These are phyloP conservation scores for Styphnolobium japonicum DNA, from an alignment of 306 rosid species.

Conservation along the genomic window DNA sequence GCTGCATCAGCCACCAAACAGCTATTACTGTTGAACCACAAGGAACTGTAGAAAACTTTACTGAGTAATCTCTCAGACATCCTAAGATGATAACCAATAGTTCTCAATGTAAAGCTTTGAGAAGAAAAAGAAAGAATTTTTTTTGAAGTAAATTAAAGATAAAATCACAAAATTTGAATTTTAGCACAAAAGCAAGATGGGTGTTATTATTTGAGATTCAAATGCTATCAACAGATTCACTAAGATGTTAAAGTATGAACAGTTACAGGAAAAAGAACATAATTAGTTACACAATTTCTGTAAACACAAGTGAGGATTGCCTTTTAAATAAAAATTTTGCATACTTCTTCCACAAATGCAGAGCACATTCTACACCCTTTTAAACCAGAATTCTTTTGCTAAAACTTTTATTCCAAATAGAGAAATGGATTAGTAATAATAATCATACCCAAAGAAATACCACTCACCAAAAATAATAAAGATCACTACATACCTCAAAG, in stretches of 20 bases:
- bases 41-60: neutral
- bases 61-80: neutral
- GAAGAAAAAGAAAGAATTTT: neutral
- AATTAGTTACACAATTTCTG: neutral
- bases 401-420: neutral
- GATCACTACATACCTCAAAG: conserved; percentile 58
- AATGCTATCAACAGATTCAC: neutral
- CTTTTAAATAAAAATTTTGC: neutral
- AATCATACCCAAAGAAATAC: neutral
- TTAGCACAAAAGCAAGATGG: neutral
- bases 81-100: neutral
- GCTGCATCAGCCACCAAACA: neutral
- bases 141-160: neutral
- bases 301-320: neutral
- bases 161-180: neutral
- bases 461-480: neutral
- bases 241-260: neutral
- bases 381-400: neutral
- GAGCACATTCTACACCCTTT: neutral
- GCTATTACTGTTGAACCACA: neutral
- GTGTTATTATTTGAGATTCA: neutral
- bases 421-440: neutral
- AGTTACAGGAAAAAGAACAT: neutral
- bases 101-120: neutral
- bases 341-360: neutral